Percentiles rank a stretch among this genome's conserved stretches.
These are phyloP conservation scores for Teunomyces cretensis DNA, from an alignment of 805 yeast species.

Conservation along the genomic window DNA sequence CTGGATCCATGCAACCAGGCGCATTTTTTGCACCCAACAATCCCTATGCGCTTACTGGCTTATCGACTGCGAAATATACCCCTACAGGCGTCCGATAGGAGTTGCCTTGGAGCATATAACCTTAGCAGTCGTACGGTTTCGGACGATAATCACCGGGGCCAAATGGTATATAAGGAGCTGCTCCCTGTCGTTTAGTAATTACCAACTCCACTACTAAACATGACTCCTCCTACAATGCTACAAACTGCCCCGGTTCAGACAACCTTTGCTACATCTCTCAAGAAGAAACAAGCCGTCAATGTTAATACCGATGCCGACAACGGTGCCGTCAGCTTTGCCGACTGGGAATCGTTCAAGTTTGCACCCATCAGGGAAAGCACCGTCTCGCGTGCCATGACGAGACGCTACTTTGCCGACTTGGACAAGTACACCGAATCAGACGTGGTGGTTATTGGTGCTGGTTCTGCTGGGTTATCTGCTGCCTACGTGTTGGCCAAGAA, in stretches of 20 bases:
- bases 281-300: slow-evolving; percentile 5
- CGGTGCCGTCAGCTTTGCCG: slow-evolving; percentile 36
- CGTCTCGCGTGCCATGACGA: slow-evolving; percentile 79
- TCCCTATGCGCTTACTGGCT: slow-evolving; percentile 6
- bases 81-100: neutral
- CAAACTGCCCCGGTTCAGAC: slow-evolving; percentile 20
- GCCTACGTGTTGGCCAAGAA: slow-evolving; percentile 72
- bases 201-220: slow-evolving; percentile 8
- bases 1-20: neutral
- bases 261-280: neutral
- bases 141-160: neutral
- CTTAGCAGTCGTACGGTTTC: neutral
- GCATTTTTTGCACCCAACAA: slow-evolving; percentile 7
- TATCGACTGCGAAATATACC: neutral
- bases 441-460: slow-evolving; percentile 75
- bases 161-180: neutral
- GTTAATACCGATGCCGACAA: slow-evolving; percentile 21
- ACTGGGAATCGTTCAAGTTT: slow-evolving; percentile 69
- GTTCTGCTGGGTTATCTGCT: slow-evolving; percentile 73
- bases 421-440: slow-evolving; percentile 76
- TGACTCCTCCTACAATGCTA: slow-evolving; percentile 37
- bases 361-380: slow-evolving; percentile 76
- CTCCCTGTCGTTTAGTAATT: neutral
- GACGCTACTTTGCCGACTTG: slow-evolving; percentile 67
- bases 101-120: slow-evolving; percentile 2